A percentile compares a stretch with the other conserved stretches of the same genome.
Evolutionary conservation across 495 filamentous ascomycete species (phyloP).

Genomic region (Pyronema omphalodes): DNA sequence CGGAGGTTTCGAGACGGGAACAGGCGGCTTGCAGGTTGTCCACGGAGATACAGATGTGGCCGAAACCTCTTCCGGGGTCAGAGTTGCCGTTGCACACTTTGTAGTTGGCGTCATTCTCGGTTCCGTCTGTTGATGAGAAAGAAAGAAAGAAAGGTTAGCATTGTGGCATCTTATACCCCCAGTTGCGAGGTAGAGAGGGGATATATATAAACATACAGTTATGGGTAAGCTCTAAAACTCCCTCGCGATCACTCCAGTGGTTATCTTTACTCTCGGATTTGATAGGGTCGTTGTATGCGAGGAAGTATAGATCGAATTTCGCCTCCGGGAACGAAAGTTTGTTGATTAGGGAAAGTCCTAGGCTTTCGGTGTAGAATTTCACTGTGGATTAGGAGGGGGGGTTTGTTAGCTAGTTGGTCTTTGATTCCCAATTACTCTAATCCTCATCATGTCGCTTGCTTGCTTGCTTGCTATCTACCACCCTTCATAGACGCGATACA

Average conservation of each 20-base stretch:
- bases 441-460: too few relatives aligned
- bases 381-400: too few relatives aligned
- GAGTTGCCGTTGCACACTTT: constrained; percentile 75
- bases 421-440: too few relatives aligned
- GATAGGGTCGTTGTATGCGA: constrained; percentile 47
- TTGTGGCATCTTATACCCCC: too few relatives aligned
- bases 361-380: constrained; percentile 75
- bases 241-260: constrained; percentile 66
- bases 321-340: constrained; percentile 39
- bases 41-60: constrained; percentile 57
- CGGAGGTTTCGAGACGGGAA: constrained; percentile 68
- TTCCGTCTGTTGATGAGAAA: constrained; percentile 39
- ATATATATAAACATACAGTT: constrained; percentile 39
- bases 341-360: constrained; percentile 70
- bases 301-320: constrained; percentile 82
- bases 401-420: too few relatives aligned
- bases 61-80: constrained; percentile 62
- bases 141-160: not conserved
- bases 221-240: constrained; percentile 83
- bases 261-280: constrained; percentile 40
- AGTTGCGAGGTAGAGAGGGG: too few relatives aligned
- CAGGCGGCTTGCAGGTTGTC: constrained; percentile 85
- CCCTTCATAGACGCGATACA: too few relatives aligned
- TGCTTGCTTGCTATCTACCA: too few relatives aligned
- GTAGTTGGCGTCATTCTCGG: constrained; percentile 68